Base-by-base conservation (phyloP, 306 rosid genomes). In the cucumber (Cucumis sativus) region DNA sequence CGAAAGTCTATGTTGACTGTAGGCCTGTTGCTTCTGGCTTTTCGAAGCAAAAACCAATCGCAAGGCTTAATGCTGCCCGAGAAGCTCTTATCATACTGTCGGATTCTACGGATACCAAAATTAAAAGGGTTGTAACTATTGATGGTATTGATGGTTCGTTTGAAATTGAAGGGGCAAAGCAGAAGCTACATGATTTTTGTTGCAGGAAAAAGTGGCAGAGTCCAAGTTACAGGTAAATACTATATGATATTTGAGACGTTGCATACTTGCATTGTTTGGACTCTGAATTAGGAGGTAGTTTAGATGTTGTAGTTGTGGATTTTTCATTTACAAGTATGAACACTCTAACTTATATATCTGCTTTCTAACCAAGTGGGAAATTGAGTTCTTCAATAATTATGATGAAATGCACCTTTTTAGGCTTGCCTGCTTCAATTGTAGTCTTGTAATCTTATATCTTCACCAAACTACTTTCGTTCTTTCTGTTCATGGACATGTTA, bases 11-110 rank as follows among this genome's bases (percentile, higher is more conserved):
- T 88, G 85, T 91, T 1, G 87, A 91, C 62, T 92, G 92, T 10
- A 37, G 33, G 2, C 75, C 87, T 72, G 68, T 93, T 74, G 87
- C 87, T 10, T 84, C 89, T 0, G 88, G 89, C 25, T 85, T 90
- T 30, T 87, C 96, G 0, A 89, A 84, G 66, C 86, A 89, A 25
- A 93, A 77, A 68, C 87, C 86, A 52, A 78, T 85, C 77, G 90
- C 98, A 13, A 91, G 28, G 85, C 89, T 89, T 20, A 78, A 85
- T 76, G 98, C 97, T 80, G 94, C 91, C 33, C 88, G 79, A 87
- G 75, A 47, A 40, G 98, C 97, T 54, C 66, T 93, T 61, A 54
- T 5, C 58, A 83, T 84, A 78, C 77, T 93, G 16, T 51, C 88
- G 0, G 6, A 52, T 13, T 55, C 23, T 2, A 64, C 82, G 54